Base-by-base conservation (phyloP, 495 filamentous ascomycete genomes). In the Penicillium cinerascens region DNA sequence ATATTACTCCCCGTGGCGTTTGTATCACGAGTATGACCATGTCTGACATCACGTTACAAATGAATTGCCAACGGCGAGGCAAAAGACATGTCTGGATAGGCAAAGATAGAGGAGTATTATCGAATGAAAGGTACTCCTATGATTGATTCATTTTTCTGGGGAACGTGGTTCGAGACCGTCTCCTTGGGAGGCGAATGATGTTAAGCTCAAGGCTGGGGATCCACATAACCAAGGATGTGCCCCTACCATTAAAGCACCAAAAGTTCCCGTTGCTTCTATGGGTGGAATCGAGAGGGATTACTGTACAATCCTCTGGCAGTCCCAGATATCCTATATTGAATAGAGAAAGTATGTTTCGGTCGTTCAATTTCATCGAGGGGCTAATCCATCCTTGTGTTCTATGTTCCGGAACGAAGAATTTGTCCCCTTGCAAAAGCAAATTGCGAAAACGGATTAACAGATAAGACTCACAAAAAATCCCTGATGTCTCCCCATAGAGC, bases 31-130 rank as follows among this genome's bases (percentile, higher is more conserved):
- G 11, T 18, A 59, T 61, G 55, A 61, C 36, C 27, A 0, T 23
- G 23, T 23, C 40, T 61, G 59, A 61, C 59, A 61, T 61, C 59
- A 61, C 48, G 26, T 26, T 17, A 13, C 16, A 36, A 22, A 22
- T 38, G 37, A n/a, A 33, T 61, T 27, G 51, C 37, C 41, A 43
- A 40, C 22, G 22, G 4, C 35, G 59, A 50, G 59, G 59, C 59
- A 40, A 61, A 21, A 11, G 4, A 2, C 1, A 8, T 58, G 40
- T 25, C 20, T 27, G 8, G 22, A 42, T 37, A 25, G 42, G 18
- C 44, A 26, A 18, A 33, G 6, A 17, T 20, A 23, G 3, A 18
- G 7, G 27, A 0, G 26, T n/a, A 25, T 11, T 25, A 11, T 47
- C 1, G 10, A 33, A 33, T 3, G 9, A 25, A 2, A 16, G 11